Conservation (phyloP, 2,329 filamentous ascomycete genomes). For the Aspergillus sp. region DNA sequence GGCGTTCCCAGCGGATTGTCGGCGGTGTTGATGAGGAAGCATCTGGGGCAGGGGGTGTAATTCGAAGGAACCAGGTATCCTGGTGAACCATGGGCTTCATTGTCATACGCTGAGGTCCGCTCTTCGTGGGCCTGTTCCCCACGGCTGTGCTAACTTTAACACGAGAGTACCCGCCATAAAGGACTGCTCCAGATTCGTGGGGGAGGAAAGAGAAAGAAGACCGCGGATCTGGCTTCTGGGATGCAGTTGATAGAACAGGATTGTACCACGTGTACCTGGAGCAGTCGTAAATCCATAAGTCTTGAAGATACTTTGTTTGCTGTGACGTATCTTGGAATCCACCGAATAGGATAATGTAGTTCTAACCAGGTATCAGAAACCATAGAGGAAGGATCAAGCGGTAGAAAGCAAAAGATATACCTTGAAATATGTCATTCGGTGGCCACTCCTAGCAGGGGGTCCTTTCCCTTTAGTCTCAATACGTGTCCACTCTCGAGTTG, state of each 20-base stretch:
- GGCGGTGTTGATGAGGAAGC: conserved; percentile 66
- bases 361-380: conserved; percentile 37
- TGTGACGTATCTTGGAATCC: conserved; percentile 97
- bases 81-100: conserved; percentile 88
- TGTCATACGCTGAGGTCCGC: conserved; percentile 64
- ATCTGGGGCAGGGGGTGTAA: conserved; percentile 70
- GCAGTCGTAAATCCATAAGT: conserved; percentile 96
- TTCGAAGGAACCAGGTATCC: conserved; percentile 89
- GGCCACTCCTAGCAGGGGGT: conserved; percentile 83
- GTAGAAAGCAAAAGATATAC: conserved; percentile 17
- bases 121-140: conserved; percentile 61
- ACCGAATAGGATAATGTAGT: conserved; percentile 93
- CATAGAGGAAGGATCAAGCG: not conserved
- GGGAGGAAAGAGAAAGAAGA: conserved; percentile 91
- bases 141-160: conserved; percentile 67
- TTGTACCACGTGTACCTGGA: conserved; percentile 80
- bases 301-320: conserved; percentile 88
- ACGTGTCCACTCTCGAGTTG: conserved; percentile 83
- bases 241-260: conserved; percentile 71
- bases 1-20: conserved; percentile 81
- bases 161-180: conserved; percentile 92
- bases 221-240: conserved; percentile 83
- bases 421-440: conserved; percentile 96
- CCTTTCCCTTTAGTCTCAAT: conserved; percentile 72
- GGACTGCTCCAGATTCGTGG: conserved; percentile 82